Evolutionary conservation across 148 eudicot genomes (phyloP).

Genomic region (Amaranthus hypochondriacus): DNA sequence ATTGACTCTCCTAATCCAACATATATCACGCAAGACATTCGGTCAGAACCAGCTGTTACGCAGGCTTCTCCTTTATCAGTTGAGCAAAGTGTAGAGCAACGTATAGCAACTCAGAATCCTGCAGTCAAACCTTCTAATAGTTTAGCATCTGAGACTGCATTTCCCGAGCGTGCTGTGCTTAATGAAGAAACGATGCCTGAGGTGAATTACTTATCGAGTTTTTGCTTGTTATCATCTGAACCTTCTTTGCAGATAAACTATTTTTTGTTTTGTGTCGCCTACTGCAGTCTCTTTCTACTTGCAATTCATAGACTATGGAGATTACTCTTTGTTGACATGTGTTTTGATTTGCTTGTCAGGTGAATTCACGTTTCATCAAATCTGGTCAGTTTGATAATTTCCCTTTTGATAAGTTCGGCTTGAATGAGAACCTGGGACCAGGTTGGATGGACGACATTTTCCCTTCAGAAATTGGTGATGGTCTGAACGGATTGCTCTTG

Average conservation of each 20-base stretch:
- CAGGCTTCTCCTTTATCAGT: constrained; percentile 35
- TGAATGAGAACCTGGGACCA: constrained; percentile 35
- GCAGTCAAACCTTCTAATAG: constrained; percentile 32
- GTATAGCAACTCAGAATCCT: constrained; percentile 25
- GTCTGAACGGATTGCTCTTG: constrained; percentile 28
- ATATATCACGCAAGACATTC: constrained; percentile 37
- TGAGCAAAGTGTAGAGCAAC: constrained; percentile 31
- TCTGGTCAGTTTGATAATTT: constrained; percentile 27
- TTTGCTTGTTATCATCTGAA: not conserved
- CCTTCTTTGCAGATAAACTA: too few relatives aligned
- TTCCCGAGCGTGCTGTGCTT: constrained; percentile 28
- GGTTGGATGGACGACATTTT: constrained; percentile 18
- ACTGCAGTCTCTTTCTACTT: not conserved
- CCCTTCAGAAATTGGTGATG: constrained; percentile 26
- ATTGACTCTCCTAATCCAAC: constrained; percentile 37
- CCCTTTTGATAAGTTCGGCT: not conserved
- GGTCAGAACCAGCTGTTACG: constrained; percentile 30
- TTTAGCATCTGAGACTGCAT: constrained; percentile 25
- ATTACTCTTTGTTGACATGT: not conserved
- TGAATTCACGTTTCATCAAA: constrained; percentile 43
- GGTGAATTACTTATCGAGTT: constrained; percentile 28
- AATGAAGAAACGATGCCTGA: constrained; percentile 31
- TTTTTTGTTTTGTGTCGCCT: too few relatives aligned
- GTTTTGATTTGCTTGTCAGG: constrained; percentile 33
- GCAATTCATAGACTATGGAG: not conserved